These are phyloP conservation scores for Phoenix dactylifera DNA, from an alignment of 176 grass and related monocot species.

Conservation along the genomic window DNA sequence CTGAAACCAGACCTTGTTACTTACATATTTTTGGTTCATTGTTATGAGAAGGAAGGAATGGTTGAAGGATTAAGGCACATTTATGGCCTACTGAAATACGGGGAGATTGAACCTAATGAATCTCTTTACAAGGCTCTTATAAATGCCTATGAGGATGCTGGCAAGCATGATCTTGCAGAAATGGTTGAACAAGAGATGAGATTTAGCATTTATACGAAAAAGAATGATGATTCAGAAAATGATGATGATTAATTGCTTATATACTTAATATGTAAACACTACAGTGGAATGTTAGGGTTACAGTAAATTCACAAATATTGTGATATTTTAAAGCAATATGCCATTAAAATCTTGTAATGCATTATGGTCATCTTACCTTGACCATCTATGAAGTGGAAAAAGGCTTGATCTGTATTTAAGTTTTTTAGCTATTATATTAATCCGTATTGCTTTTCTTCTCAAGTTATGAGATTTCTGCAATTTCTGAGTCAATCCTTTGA, in stretches of 20 bases:
- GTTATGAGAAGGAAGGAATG: constrained; percentile 36
- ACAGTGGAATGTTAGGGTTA: too few relatives aligned
- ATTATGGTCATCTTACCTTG: too few relatives aligned
- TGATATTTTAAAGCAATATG: too few relatives aligned
- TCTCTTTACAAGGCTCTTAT: constrained; percentile 28
- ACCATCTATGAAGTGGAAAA: too few relatives aligned
- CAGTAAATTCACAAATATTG: too few relatives aligned
- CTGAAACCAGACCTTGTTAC: constrained; percentile 38
- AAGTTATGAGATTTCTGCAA: too few relatives aligned
- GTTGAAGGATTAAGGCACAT: constrained; percentile 29
- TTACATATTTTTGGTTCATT: constrained; percentile 38
- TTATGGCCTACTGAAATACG: constrained; percentile 40
- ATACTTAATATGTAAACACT: too few relatives aligned
- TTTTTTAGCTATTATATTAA: too few relatives aligned
- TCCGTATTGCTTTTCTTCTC: too few relatives aligned
- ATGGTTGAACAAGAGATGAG: constrained; percentile 47
- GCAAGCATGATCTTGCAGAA: constrained; percentile 32
- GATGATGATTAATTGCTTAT: constrained; percentile 12
- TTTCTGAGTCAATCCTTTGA: too few relatives aligned
- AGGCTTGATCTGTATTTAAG: too few relatives aligned
- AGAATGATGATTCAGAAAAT: constrained; percentile 8
- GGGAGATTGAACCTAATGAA: constrained; percentile 20
- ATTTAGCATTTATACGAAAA: constrained; percentile 10
- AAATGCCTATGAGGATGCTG: constrained; percentile 23
- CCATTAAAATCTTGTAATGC: too few relatives aligned